These are phyloP conservation scores for Ascochyta fabae DNA, from an alignment of 2,329 filamentous ascomycete genomes.

Conservation along the genomic window DNA sequence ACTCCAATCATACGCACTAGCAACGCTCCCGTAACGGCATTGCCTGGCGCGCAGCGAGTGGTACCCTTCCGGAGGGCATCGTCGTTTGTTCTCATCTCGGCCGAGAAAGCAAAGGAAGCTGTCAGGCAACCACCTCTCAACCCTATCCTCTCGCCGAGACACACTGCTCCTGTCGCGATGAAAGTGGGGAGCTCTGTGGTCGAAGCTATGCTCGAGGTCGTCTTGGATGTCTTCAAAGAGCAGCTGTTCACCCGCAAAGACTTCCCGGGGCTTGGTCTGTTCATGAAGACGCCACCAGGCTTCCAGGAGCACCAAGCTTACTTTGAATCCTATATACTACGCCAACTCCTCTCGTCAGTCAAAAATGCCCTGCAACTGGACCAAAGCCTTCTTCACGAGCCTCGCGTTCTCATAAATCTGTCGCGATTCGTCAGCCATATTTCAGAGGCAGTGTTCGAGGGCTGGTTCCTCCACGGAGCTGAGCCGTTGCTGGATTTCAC, in stretches of 20 bases:
- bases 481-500: conserved; percentile 84
- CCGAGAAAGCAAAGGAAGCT: conserved; percentile 63
- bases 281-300: conserved; percentile 85
- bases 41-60: conserved; percentile 54
- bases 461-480: conserved; percentile 92
- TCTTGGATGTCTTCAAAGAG: conserved; percentile 81
- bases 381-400: conserved; percentile 76
- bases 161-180: conserved; percentile 53
- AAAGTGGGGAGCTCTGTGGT: conserved; percentile 72
- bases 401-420: conserved; percentile 84
- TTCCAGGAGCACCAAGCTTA: conserved; percentile 95
- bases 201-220: conserved; percentile 77
- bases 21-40: conserved; percentile 55
- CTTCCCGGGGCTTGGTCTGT: conserved; percentile 85
- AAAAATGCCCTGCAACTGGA: conserved; percentile 73
- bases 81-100: conserved; percentile 87
- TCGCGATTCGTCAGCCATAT: conserved; percentile 81
- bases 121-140: conserved; percentile 69
- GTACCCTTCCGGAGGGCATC: conserved; percentile 78
- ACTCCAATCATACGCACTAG: conserved; percentile 77
- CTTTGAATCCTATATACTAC: conserved; percentile 88
- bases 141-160: conserved; percentile 66
- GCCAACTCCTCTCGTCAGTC: conserved; percentile 74
- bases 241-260: conserved; percentile 87
- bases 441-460: conserved; percentile 90